phyloP scores from a whole-genome alignment of 352 stramenopile species.

The Sclerospora graminicola region DNA sequence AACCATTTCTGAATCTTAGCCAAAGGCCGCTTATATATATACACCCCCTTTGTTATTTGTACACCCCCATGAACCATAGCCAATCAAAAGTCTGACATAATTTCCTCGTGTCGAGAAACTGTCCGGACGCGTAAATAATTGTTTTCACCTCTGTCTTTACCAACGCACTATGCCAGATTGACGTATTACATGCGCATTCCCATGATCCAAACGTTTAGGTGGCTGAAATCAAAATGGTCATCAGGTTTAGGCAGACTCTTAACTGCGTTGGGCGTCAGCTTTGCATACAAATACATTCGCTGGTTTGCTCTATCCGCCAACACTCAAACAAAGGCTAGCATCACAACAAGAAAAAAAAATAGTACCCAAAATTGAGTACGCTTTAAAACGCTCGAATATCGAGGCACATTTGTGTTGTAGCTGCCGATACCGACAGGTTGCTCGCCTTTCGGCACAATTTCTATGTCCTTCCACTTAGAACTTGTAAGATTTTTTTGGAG shows the following conservation, averaged over 20 bases:
- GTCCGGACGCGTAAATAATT: too few species aligned
- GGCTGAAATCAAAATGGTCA: conserved; percentile 47
- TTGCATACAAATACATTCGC: conserved; percentile 73
- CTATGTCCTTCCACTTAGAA: conserved; percentile 82
- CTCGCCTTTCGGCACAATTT: conserved; percentile 74
- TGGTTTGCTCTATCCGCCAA: conserved; percentile 31
- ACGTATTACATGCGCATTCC: conserved; percentile 21
- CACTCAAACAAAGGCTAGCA: conserved; percentile 3
- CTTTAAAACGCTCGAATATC: conserved; percentile 71
- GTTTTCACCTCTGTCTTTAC: too few species aligned
- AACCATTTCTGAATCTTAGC: too few species aligned
- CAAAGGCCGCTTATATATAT: too few species aligned
- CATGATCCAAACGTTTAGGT: conserved; percentile 58
- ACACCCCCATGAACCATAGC: too few species aligned
- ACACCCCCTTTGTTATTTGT: too few species aligned
- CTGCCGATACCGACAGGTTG: conserved; percentile 63
- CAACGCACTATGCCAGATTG: too few species aligned
- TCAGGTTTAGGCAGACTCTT: conserved; percentile 45
- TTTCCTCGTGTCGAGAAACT: too few species aligned
- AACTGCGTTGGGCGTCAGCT: conserved; percentile 66
- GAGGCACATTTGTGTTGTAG: conserved; percentile 82
- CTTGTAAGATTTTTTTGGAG: too few species aligned
- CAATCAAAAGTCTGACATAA: too few species aligned
- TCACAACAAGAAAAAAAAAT: neutral
- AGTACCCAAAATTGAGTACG: conserved; percentile 20